Base-by-base conservation (phyloP, 75 land plant species). In the Larix kaempferi region DNA sequence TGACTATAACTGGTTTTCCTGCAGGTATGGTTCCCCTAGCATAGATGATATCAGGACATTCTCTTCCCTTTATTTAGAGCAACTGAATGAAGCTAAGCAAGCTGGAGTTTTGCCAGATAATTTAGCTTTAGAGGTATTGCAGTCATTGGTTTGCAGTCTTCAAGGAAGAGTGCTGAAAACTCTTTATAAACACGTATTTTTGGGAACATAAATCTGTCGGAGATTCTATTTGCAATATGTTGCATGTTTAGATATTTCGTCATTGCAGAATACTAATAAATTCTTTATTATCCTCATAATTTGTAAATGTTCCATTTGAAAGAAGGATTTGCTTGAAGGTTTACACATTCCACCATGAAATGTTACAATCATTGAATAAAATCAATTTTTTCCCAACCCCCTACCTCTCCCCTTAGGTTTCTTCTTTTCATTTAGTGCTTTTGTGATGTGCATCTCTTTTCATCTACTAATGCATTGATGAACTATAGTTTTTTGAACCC, bases 1-100 rank as follows among this genome's bases (percentile, higher is more conserved):
- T 44, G 8, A 44, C 8, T 44, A 6, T 44, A 44, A 44, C 49
- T 44, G 49, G 49, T 44, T 44, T 44, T 7, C 49, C 49, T 29
- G 33, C 94, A 96, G 80, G 84, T 97, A 90, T 84, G 98, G 98
- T 57, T 97, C 99, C 80, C 99, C 98, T 35, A 86, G 77, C 76
- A 89, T 97, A 86, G 80, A 59, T 54, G 99, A 97, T 57, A 89
- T 97, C 84, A 89, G 94, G 85, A 86, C 84, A 39, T 97, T 92
- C 77, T 86, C 95, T n/a, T 35, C 84, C 8, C 78, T 82, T n/a
- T 97, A 92, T 83, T 74, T 79, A 59, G 83, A 78, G 61, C 78
- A 65, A 4, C 77, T 96, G 76, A 91, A 89, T 74, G 87, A 92
- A 73, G 98, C 95, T 71, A 94, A 86, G 63, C 83, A 67, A 65